Evolutionary conservation across 2,329 filamentous ascomycete genomes (phyloP), one percentile per base, ranked within the genome.

Genomic region (Scytalidium lignicola): DNA sequence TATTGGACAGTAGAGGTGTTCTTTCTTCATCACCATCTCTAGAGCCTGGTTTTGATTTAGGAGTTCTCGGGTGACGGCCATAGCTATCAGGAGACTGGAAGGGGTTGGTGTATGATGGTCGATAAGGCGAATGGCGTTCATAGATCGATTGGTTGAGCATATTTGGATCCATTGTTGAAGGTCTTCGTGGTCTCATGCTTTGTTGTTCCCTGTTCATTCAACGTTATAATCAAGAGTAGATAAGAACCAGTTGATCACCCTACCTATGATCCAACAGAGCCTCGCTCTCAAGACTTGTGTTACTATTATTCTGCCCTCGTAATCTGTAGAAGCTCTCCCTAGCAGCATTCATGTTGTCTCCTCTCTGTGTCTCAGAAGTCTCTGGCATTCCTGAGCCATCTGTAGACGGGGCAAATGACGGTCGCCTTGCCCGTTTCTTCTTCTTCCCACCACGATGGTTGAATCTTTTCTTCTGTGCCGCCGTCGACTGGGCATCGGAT

Each of bases 201-300:
- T 63, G 59, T 40, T 70, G 68, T 6, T 69, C 67, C 50, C 68
- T 67, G 46, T 7, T 5, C 32, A 26, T 6, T 28, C 26, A 26
- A 41, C 10, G 40, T 22, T 39, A n/a, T 8, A 45, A 44, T 58
- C 49, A 57, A 44, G 17, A 18, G n/a, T 83, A 44, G 79, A 54
- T 18, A n/a, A 18, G 19, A 19, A 26, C 17, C 46, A 58, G 17
- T 17, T 49, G 15, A 21, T 17, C 10, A 43, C 55, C 70, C 53
- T 70, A 87, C 83, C 90, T 81, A 67, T 97, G 92, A 68, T 97
- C 92, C 17, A 97, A 73, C 57, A 97, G 72, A 7, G 82, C 85
- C 64, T 95, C 86, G 66, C 90, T 96, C 58, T 96, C 92, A 55
- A 97, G 73, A 66, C 92, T 97, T 1, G 88, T 90, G 59, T 79